Evolutionary conservation across 805 yeast species (phyloP).

Genomic region (Hanseniaspora taiwanica): DNA sequence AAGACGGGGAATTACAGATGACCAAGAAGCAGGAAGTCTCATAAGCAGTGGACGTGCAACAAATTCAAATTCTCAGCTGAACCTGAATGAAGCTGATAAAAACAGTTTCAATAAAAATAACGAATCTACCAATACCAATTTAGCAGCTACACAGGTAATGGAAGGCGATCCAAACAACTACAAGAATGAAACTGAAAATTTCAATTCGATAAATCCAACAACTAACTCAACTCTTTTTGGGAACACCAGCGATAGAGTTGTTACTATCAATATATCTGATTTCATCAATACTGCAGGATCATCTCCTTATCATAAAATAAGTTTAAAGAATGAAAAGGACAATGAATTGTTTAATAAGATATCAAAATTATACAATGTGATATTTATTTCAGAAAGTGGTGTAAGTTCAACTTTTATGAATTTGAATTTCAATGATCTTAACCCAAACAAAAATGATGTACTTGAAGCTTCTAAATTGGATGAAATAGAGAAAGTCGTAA

Average conservation of each 20-base stretch:
- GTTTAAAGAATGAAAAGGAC: not conserved
- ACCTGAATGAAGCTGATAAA: too few species aligned
- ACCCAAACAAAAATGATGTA: too few species aligned
- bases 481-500: not conserved
- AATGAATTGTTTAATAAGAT: not conserved
- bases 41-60: not conserved
- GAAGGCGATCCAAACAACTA: too few species aligned
- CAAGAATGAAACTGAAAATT: too few species aligned
- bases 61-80: too few species aligned
- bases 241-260: not conserved
- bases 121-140: slow-evolving; percentile 11
- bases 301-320: not conserved
- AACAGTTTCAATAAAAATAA: slow-evolving; percentile 5
- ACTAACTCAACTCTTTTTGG: not conserved
- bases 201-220: slow-evolving; percentile 3
- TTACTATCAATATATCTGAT: not conserved
- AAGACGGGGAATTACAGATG: slow-evolving; percentile 12
- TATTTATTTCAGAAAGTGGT: not conserved
- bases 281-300: not conserved
- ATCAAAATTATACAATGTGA: not conserved
- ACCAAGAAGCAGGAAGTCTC: slow-evolving; percentile 5
- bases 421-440: too few species aligned
- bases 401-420: not conserved
- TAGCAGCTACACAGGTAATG: too few species aligned
- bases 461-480: too few species aligned